Percentiles rank a stretch among this genome's conserved stretches.
phyloP scores from a whole-genome alignment of 257 asterid genomes.

The Petunia secreta region DNA sequence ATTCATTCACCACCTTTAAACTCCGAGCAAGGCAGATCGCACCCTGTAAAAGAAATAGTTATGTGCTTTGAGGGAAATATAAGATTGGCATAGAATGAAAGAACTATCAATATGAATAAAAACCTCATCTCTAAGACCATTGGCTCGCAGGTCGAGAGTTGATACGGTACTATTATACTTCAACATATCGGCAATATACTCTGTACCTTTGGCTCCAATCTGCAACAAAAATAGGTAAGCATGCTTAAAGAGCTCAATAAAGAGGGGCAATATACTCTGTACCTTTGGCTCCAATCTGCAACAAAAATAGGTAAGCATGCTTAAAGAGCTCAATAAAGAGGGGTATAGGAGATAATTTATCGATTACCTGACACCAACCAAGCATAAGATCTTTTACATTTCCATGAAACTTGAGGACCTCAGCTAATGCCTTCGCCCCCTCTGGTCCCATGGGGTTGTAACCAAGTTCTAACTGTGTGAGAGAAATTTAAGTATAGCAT shows the following conservation, averaged over 20 bases:
- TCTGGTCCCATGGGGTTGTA: conserved; percentile 97
- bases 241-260: conserved; percentile 30
- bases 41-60: conserved; percentile 57
- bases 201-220: conserved; percentile 91
- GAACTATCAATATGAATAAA: conserved; percentile 5
- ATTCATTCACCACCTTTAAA: conserved; percentile 88
- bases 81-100: not conserved
- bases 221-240: conserved; percentile 35
- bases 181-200: conserved; percentile 84
- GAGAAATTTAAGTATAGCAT: not conserved
- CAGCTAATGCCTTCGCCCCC: conserved; percentile 89
- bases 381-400: conserved; percentile 78
- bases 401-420: conserved; percentile 91
- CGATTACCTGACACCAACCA: conserved; percentile 96
- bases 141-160: conserved; percentile 84
- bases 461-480: conserved; percentile 82
- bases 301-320: conserved; percentile 25
- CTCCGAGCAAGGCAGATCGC: conserved; percentile 86
- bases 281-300: conserved; percentile 85
- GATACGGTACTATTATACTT: conserved; percentile 80
- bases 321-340: conserved; percentile 27
- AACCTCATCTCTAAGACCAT: conserved; percentile 97
- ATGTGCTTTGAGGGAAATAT: not conserved
- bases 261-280: conserved; percentile 53
- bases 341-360: not conserved